Base-by-base conservation (phyloP, 108 stramenopile genomes). In the Bacterosira constricta region DNA sequence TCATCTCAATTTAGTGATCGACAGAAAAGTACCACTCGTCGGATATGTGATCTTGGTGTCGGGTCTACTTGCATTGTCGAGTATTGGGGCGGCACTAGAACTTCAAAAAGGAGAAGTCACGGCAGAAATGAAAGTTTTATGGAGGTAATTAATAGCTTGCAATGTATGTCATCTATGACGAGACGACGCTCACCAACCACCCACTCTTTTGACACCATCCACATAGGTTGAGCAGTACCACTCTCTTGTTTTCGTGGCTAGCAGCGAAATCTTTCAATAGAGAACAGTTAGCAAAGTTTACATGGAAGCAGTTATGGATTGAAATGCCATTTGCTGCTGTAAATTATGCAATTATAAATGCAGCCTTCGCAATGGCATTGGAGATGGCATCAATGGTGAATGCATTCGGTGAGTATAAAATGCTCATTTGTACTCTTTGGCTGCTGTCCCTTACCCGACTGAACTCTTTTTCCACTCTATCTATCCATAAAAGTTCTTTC, bases 351-450 rank as follows among this genome's bases (percentile, higher is more conserved):
- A 62, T 70, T 18, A 54, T 83, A 60, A 42, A 52, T 26, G 42
- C 86, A n/a, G 29, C 66, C 10, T 90, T 88, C 67, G 81, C 66
- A 18, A 37, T 66, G 39, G 56, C 89, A 4, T 59, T 90, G 18
- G 70, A 77, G 9, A 82, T 80, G 55, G 88, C 89, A 0, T 59
- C 87, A 5, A 60, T 90, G 27, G 85, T 85, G 5, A 90, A 86
- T 60, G 87, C 87, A 37, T 75, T 83, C 27, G 69, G 49, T 69
- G 29, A 47, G 63, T 65, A 6, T 34, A 12, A n/a, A n/a, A 8
- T 41, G 20, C n/a, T 17, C 17, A 31, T 42, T 8, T 65, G 1
- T 29, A 13, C 26, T 56, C 23, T 42, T 8, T 26, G n/a, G 9
- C 1, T 15, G 13, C 23, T 29, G 1, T 54, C 53, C 29, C 17